Conservation (phyloP, 768 basidiomycete species). For the Crucibulum laeve region DNA sequence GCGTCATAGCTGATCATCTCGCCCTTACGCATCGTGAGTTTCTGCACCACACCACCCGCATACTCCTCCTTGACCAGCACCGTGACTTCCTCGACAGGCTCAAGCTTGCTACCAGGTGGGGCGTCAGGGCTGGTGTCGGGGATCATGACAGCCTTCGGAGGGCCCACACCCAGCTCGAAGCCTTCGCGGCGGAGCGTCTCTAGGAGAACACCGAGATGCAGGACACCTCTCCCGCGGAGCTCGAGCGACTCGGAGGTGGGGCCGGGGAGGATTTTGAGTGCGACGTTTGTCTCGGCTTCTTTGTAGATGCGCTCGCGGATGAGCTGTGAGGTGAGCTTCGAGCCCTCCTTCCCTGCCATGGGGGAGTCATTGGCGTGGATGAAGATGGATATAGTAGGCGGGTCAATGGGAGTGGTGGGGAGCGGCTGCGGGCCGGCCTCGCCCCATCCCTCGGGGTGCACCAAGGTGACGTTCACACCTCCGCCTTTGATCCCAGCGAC, state of each 20-base stretch:
- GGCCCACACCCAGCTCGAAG: slow-evolving; percentile 41
- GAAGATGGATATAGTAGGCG: slow-evolving; percentile 48
- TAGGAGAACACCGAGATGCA: slow-evolving; percentile 45
- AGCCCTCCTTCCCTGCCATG: slow-evolving; percentile 39
- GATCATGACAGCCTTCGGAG: slow-evolving; percentile 45
- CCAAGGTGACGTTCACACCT: slow-evolving; percentile 41
- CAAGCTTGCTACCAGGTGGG: no score
- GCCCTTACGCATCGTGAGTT: no score
- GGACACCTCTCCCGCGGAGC: slow-evolving; percentile 42
- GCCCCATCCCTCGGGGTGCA: slow-evolving; percentile 40
- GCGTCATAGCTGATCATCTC: no score
- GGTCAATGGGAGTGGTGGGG: slow-evolving; percentile 45
- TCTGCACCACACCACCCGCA: no score
- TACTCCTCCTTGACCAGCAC: slow-evolving; percentile 42
- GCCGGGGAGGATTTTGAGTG: no score
- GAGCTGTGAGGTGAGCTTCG: slow-evolving; percentile 44
- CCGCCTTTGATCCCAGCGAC: slow-evolving; percentile 44
- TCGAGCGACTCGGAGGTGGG: slow-evolving; percentile 46
- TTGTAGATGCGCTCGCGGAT: slow-evolving; percentile 44
- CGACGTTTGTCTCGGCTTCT: slow-evolving; percentile 47
- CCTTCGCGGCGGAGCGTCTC: slow-evolving; percentile 46
- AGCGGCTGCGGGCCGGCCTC: slow-evolving; percentile 33
- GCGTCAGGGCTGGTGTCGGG: slow-evolving; percentile 29
- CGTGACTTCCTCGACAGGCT: slow-evolving; percentile 44
- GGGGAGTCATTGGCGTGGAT: slow-evolving; percentile 50